These are phyloP conservation scores for Pelargonium cotyledonis DNA, from an alignment of 441 rosid genomes.

Conservation along the genomic window DNA sequence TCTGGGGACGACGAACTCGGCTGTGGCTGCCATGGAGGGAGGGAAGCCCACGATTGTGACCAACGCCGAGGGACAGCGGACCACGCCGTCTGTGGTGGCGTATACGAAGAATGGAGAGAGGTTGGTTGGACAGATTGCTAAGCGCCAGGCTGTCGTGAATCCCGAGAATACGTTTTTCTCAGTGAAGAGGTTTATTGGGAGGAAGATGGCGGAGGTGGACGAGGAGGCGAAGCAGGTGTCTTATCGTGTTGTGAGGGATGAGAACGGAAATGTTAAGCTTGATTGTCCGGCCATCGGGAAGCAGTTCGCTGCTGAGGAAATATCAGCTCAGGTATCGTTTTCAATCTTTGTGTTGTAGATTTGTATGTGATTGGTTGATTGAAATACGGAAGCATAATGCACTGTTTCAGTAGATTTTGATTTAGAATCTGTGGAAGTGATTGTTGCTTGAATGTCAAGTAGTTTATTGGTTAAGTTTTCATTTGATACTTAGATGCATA, in stretches of 20 bases:
- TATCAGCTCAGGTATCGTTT: slow-evolving; percentile 77
- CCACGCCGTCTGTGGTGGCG: slow-evolving; percentile 89
- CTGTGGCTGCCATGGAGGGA: slow-evolving; percentile 97
- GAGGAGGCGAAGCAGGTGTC: slow-evolving; percentile 93
- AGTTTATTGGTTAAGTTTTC: no score
- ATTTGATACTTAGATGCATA: no score
- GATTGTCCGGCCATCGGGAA: slow-evolving; percentile 87
- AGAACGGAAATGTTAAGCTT: slow-evolving; percentile 80
- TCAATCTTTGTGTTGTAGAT: background rate
- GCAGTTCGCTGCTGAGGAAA: slow-evolving; percentile 86
- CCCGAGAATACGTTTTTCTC: slow-evolving; percentile 91
- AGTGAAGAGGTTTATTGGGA: slow-evolving; percentile 95
- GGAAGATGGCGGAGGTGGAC: slow-evolving; percentile 87
- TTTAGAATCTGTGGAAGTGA: no score
- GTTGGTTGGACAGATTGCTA: slow-evolving; percentile 91
- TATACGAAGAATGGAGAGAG: slow-evolving; percentile 80
- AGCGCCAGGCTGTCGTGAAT: slow-evolving; percentile 86
- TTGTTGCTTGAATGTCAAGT: no score
- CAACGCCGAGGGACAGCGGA: slow-evolving; percentile 88
- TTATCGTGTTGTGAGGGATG: slow-evolving; percentile 78
- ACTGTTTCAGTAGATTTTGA: no score
- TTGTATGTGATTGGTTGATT: background rate
- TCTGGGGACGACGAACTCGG: slow-evolving; percentile 72
- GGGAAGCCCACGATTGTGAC: slow-evolving; percentile 92
- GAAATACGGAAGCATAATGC: no score